Evolutionary conservation across 179 eudicot species (phyloP).

Genomic region (Silene noctiflora): DNA sequence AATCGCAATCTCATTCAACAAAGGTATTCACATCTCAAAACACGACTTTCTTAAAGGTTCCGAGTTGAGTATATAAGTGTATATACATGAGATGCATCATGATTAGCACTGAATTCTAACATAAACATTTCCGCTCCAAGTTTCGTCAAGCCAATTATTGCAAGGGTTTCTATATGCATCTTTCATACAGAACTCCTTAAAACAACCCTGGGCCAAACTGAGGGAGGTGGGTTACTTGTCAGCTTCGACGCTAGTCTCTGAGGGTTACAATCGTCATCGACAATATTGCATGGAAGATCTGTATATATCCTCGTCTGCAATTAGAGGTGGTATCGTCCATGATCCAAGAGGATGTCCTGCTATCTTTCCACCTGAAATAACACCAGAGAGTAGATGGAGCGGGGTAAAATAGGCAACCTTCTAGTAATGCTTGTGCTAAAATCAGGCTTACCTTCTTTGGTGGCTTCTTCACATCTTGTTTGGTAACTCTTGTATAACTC

Average conservation of each 20-base stretch:
- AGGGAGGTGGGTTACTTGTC: background rate
- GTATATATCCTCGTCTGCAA: slow-evolving; percentile 65
- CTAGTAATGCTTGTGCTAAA: background rate
- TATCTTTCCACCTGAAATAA: slow-evolving; percentile 60
- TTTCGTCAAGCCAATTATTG: no score
- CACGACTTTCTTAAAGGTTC: no score
- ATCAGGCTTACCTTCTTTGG: slow-evolving; percentile 63
- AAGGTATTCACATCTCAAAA: no score
- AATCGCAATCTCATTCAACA: no score
- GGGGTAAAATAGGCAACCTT: background rate
- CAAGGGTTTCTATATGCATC: background rate
- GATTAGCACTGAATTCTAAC: no score
- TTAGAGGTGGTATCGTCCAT: slow-evolving; percentile 80
- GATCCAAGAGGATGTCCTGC: slow-evolving; percentile 77
- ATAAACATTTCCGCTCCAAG: no score
- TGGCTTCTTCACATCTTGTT: slow-evolving; percentile 92
- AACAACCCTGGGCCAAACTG: background rate
- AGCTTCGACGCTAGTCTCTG: background rate
- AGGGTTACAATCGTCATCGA: background rate
- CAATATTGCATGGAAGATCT: slow-evolving; percentile 39
- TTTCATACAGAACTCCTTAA: background rate
- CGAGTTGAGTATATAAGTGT: no score
- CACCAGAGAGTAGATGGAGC: background rate
- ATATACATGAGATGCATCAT: no score
- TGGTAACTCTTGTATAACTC: slow-evolving; percentile 47